Conservation (phyloP, 768 basidiomycete genomes). For the Mycena rebaudengoi region DNA sequence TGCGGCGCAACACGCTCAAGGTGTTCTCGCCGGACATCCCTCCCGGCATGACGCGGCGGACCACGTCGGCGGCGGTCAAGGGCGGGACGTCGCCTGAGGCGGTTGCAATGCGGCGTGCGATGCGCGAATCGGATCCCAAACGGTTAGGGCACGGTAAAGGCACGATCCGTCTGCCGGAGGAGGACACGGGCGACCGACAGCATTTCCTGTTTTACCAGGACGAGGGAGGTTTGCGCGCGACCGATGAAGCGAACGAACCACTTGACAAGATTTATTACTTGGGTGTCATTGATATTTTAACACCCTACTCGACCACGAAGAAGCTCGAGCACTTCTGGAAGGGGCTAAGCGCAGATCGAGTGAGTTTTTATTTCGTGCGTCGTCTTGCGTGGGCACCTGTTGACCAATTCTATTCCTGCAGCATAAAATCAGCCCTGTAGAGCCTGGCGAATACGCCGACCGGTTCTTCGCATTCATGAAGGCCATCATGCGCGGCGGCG, state of each 20-base stretch:
- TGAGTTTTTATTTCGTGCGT: constrained; percentile 52
- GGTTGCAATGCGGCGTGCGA: constrained; percentile 84
- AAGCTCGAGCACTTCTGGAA: constrained; percentile 93
- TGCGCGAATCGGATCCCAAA: constrained; percentile 84
- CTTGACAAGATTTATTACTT: constrained; percentile 90
- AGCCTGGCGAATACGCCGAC: constrained; percentile 85
- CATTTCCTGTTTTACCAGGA: constrained; percentile 96
- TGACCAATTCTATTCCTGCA: constrained; percentile 37
- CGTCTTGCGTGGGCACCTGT: constrained; percentile 5
- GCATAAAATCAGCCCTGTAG: constrained; percentile 96
- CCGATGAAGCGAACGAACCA: constrained; percentile 81
- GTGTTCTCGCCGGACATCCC: constrained; percentile 91
- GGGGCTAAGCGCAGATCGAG: constrained; percentile 85
- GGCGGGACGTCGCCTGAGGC: constrained; percentile 74
- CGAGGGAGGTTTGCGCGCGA: constrained; percentile 91
- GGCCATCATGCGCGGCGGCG: constrained; percentile 85
- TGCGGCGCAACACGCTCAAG: constrained; percentile 89
- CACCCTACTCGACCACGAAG: constrained; percentile 84
- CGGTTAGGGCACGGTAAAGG: constrained; percentile 59
- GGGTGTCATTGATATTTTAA: constrained; percentile 96
- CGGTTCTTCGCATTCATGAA: constrained; percentile 91
- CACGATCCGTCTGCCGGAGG: constrained; percentile 65
- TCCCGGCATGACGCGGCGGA: constrained; percentile 54
- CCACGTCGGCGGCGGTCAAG: constrained; percentile 67
- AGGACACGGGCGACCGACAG: constrained; percentile 69